phyloP scores from a whole-genome alignment of 2,329 filamentous ascomycete species.

The Ophiostoma himal-ulmi region DNA sequence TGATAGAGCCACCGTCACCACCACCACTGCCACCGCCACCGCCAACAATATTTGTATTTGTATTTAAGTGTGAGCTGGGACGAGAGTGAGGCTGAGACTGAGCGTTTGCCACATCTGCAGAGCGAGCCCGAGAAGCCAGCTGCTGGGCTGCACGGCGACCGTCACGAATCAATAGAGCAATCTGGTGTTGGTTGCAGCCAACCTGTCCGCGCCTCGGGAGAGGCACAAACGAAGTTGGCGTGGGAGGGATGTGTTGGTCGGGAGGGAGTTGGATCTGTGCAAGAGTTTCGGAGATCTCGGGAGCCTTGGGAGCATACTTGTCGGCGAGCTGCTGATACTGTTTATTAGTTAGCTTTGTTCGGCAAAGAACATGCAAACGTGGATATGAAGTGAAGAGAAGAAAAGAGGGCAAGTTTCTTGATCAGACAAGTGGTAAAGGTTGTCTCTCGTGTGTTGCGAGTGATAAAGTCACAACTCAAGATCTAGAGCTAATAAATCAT shows the following conservation, averaged over 20 bases:
- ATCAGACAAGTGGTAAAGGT: slow-evolving; percentile 41
- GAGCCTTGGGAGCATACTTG: slow-evolving; percentile 59
- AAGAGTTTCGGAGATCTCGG: slow-evolving; percentile 61
- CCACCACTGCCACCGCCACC: background rate
- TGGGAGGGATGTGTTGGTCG: slow-evolving; percentile 40
- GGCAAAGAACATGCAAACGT: slow-evolving; percentile 12
- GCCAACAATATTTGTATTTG: slow-evolving; percentile 9
- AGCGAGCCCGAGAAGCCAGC: slow-evolving; percentile 34
- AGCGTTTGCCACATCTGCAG: background rate
- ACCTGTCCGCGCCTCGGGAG: slow-evolving; percentile 45
- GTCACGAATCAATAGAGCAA: slow-evolving; percentile 59
- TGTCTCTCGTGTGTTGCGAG: slow-evolving; percentile 57
- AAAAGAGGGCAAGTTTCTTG: slow-evolving; percentile 26
- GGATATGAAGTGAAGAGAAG: slow-evolving; percentile 24
- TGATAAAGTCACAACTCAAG: slow-evolving; percentile 54
- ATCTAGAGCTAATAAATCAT: slow-evolving; percentile 72
- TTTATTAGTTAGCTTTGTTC: slow-evolving; percentile 18
- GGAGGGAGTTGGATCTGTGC: slow-evolving; percentile 60
- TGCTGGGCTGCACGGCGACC: slow-evolving; percentile 54
- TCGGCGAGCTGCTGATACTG: slow-evolving; percentile 61
- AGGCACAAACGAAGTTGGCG: slow-evolving; percentile 49
- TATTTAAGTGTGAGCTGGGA: slow-evolving; percentile 1
- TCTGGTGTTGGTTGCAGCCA: slow-evolving; percentile 48
- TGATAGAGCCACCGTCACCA: slow-evolving; percentile 41
- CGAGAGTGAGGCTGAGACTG: background rate